Evolutionary conservation across 352 stramenopile species (phyloP), one percentile per base, ranked within the genome.

Genomic region (Elongisporangium anandrum): DNA sequence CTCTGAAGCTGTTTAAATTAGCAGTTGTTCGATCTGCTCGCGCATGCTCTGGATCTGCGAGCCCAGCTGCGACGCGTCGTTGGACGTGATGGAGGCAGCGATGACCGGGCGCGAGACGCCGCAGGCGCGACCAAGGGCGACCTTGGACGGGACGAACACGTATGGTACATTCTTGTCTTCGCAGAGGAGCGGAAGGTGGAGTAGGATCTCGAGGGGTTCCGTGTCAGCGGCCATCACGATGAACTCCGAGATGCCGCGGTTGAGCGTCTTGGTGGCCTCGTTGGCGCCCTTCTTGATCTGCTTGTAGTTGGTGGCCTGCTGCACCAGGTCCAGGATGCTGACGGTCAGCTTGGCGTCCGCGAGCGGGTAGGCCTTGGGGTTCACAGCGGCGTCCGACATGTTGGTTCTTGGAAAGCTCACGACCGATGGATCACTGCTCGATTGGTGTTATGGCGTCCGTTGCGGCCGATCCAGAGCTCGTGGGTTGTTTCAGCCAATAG

Each of bases 231-330:
- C 91, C 96, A 99, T 99, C 73, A 99, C 91, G 74, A 99, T 99
- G 70, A 99, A 98, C 83, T 99, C 97, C 54, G 92, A 97, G 77
- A 99, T 99, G 63, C 98, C 98, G 60, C 98, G 94, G 85, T 99
- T 99, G 56, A 99, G 77, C 20, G 97, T 99, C 85, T 99, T 99
- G 70, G 98, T 99, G 66, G 97, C 97, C 70, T 99, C 98, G 84
- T 99, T 99, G 58, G 98, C 98, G 56, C 98, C 98, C 86, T 99
- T 99, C 83, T 99, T 99, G 67, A 99, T 98, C 81, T 99, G 98
- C 90, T 99, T 99, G 93, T 99, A 99, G 82, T 99, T 99, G 66
- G 93, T 97, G 47, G 97, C 96, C 74, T 99, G 97, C 79, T 99
- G 97, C 53, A 99, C 92, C 57, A 99, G 81, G 77, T 99, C 97